Conservation (phyloP, 2,329 filamentous ascomycete genomes). For the Exserohilum rostratum region DNA sequence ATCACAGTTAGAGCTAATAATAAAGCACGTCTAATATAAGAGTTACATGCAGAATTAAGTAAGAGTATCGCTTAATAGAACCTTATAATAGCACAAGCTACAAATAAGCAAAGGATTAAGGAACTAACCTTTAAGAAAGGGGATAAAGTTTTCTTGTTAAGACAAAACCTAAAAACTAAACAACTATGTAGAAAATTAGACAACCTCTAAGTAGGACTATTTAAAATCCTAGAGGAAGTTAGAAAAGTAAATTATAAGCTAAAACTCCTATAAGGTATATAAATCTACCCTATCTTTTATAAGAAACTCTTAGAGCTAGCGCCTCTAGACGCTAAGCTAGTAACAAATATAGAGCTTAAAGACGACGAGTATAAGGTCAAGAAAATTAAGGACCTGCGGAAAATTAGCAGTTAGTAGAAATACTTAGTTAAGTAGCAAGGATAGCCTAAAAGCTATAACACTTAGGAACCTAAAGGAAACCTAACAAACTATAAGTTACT, state of each 20-base stretch:
- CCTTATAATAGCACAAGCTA: too few relatives aligned
- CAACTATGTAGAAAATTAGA: background rate
- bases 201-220: background rate
- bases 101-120: background rate
- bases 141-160: background rate
- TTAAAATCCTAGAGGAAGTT: background rate
- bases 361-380: background rate
- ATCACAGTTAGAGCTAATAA: background rate
- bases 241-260: background rate
- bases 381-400: background rate
- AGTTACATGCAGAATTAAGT: too few relatives aligned
- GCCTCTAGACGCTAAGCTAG: background rate
- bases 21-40: background rate
- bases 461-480: background rate
- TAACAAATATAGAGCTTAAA: background rate
- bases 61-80: background rate
- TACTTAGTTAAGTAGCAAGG: background rate
- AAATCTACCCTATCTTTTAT: background rate
- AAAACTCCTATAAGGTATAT: background rate
- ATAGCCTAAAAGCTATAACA: background rate
- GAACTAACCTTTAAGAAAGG: conserved; percentile 2
- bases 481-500: background rate
- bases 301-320: background rate
- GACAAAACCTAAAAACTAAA: too few relatives aligned
- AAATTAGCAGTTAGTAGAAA: background rate